Evolutionary conservation across 2,329 filamentous ascomycete genomes (phyloP).

Genomic region (Neonectria faginata): DNA sequence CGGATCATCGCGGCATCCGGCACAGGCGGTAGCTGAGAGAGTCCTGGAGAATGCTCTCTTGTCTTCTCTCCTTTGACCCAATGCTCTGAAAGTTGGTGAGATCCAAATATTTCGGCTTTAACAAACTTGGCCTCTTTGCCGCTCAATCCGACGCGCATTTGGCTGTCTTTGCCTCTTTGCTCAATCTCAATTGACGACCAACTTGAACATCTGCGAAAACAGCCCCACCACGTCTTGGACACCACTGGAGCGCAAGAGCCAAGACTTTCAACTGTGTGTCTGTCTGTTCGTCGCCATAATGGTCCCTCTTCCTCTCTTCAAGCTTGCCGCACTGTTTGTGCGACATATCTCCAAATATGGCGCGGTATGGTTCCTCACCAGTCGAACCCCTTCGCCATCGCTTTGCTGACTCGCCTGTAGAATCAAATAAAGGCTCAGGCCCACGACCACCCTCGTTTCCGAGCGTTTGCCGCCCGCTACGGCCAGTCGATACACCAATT

Average conservation of each 20-base stretch:
- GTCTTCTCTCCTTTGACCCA: background rate
- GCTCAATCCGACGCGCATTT: background rate
- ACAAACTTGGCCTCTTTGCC: background rate
- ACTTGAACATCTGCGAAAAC: background rate
- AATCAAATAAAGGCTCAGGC: slow-evolving; percentile 75
- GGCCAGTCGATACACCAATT: slow-evolving; percentile 74
- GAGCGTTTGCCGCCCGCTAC: slow-evolving; percentile 69
- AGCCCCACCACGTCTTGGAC: slow-evolving; percentile 36
- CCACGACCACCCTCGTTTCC: slow-evolving; percentile 72
- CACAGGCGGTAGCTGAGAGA: slow-evolving; percentile 12
- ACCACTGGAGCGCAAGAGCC: slow-evolving; percentile 27
- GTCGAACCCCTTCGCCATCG: background rate
- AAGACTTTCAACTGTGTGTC: slow-evolving; percentile 33
- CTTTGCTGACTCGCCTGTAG: slow-evolving; percentile 52
- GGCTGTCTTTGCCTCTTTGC: background rate
- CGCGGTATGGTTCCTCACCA: slow-evolving; percentile 62
- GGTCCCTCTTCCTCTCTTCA: slow-evolving; percentile 76
- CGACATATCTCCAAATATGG: slow-evolving; percentile 77
- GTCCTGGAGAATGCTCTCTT: background rate
- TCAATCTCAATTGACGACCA: slow-evolving; percentile 14
- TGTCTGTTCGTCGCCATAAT: slow-evolving; percentile 53
- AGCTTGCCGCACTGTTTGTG: slow-evolving; percentile 73
- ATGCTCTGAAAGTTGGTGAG: slow-evolving; percentile 6
- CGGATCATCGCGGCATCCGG: slow-evolving; percentile 29
- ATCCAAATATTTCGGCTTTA: background rate